Evolutionary conservation across 2,329 filamentous ascomycete species (phyloP), one percentile per base, ranked within the genome.

Genomic region (Rutstroemia sydowiana): DNA sequence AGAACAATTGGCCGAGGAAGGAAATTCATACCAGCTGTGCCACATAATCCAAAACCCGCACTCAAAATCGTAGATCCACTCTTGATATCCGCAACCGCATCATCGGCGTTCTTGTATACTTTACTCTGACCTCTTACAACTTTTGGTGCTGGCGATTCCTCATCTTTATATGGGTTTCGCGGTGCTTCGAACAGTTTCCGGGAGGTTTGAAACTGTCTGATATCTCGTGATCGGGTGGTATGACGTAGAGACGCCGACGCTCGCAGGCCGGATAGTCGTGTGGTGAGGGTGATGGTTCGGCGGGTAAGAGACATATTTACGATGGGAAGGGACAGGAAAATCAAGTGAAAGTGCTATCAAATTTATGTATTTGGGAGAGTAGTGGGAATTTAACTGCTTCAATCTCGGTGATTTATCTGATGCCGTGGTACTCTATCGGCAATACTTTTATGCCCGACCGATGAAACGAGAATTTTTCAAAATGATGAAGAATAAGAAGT

Each of bases 1-100:
- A 10, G 16, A 30, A 6, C 21, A 14, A n/a, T 31, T 20, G 13
- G 4, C 11, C 7, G 6, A n/a, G 18, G 3, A 7, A 16, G 5
- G 9, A n/a, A 21, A 14, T 30, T 30, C 26, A 31, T 45, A 49
- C 48, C 48, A 13, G 41, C 23, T 44, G 28, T 20, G 45, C 30
- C 43, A 3, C 16, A 34, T 30, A 51, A 45, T 10, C 87, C 87
- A 65, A 91, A 91, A 1, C 87, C 87, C 6, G 86, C 83, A 62
- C 85, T 88, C 51, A 91, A 72, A 37, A 91, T 73, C 0, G 80
- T 86, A 14, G 81, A 83, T 48, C 85, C 79, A 59, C 84, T 82
- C 44, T 55, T 48, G 5, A 57, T 34, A 51, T 57, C 55, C 16
- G 45, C 53, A 41, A 57, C 53, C 4, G 53, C 53, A 34, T 52